A percentile compares a stretch with the other conserved stretches of the same genome.
Evolutionary conservation across 176 grass and related monocot species (phyloP).

Genomic region (Aechmea fasciata): DNA sequence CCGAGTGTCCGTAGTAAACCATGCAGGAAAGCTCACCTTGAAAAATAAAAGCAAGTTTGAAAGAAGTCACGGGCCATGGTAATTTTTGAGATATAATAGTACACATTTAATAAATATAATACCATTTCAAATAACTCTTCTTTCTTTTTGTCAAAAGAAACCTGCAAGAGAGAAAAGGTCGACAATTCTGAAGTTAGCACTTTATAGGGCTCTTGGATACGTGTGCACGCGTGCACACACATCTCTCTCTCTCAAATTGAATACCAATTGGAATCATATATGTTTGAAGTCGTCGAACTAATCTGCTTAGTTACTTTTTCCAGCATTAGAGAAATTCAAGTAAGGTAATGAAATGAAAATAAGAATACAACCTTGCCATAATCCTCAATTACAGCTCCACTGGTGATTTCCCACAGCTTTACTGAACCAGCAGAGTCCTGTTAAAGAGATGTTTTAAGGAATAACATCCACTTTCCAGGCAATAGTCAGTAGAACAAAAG

Average conservation of each 20-base stretch:
- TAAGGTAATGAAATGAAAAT: not conserved
- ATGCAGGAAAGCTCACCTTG: slow-evolving; percentile 94
- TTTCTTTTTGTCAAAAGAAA: slow-evolving; percentile 96
- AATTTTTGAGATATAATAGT: slow-evolving; percentile 19
- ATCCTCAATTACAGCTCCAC: slow-evolving; percentile 75
- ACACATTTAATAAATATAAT: slow-evolving; percentile 12
- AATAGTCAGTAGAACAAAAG: not conserved
- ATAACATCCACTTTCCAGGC: not conserved
- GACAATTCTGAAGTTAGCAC: slow-evolving; percentile 24
- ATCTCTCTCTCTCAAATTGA: no score
- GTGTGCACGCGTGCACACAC: not conserved
- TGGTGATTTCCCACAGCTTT: slow-evolving; percentile 96
- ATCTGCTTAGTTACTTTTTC: no score
- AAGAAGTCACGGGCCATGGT: not conserved
- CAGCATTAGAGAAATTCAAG: not conserved
- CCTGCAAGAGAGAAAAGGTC: slow-evolving; percentile 41
- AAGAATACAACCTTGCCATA: slow-evolving; percentile 74
- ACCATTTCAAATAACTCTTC: slow-evolving; percentile 98
- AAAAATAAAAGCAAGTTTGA: slow-evolving; percentile 24
- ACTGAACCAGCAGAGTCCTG: slow-evolving; percentile 82
- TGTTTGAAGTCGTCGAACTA: no score
- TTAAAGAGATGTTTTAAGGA: not conserved
- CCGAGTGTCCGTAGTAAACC: slow-evolving; percentile 89
- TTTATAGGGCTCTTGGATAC: not conserved
- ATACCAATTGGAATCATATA: no score